A percentile compares a stretch with the other conserved stretches of the same genome.
phyloP scores from a whole-genome alignment of 2,329 filamentous ascomycete genomes.

The Aureobasidium sp. region DNA sequence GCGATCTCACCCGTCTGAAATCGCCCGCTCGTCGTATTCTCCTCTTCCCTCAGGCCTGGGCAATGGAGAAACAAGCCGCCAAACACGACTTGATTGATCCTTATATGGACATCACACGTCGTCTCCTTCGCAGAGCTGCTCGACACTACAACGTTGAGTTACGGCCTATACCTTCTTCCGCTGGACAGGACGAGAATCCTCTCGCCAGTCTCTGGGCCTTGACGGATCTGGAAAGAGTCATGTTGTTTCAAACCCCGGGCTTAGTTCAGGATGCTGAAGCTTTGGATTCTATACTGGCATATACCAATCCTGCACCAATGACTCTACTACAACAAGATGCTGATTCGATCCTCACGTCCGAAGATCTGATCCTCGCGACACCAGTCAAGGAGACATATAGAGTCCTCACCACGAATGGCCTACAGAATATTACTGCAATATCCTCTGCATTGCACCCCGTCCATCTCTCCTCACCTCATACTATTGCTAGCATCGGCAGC shows the following conservation, averaged over 20 bases:
- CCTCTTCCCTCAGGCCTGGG: slow-evolving; percentile 38
- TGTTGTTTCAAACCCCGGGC: slow-evolving; percentile 40
- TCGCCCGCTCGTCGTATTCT: slow-evolving; percentile 40
- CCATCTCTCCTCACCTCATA: slow-evolving; percentile 23
- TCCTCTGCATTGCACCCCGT: slow-evolving; percentile 27
- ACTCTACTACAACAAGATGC: slow-evolving; percentile 23
- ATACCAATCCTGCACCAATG: slow-evolving; percentile 27
- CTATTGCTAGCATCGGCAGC: slow-evolving; percentile 26
- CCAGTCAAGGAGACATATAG: slow-evolving; percentile 20
- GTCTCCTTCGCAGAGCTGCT: slow-evolving; percentile 39
- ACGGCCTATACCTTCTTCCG: slow-evolving; percentile 29
- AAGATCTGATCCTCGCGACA: slow-evolving; percentile 29
- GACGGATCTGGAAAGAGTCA: slow-evolving; percentile 38
- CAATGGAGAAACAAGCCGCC: slow-evolving; percentile 26
- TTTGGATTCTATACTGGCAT: slow-evolving; percentile 38
- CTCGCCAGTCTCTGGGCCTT: slow-evolving; percentile 40
- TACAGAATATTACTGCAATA: slow-evolving; percentile 19
- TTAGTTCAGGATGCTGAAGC: slow-evolving; percentile 40
- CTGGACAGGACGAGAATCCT: slow-evolving; percentile 33
- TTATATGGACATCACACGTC: slow-evolving; percentile 37
- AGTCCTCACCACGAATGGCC: slow-evolving; percentile 16
- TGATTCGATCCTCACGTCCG: background rate
- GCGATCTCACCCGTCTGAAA: slow-evolving; percentile 38
- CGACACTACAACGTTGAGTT: slow-evolving; percentile 40
- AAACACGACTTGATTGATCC: slow-evolving; percentile 34